Conservation (phyloP, 495 filamentous ascomycete species). For the Rusavskia elegans region DNA sequence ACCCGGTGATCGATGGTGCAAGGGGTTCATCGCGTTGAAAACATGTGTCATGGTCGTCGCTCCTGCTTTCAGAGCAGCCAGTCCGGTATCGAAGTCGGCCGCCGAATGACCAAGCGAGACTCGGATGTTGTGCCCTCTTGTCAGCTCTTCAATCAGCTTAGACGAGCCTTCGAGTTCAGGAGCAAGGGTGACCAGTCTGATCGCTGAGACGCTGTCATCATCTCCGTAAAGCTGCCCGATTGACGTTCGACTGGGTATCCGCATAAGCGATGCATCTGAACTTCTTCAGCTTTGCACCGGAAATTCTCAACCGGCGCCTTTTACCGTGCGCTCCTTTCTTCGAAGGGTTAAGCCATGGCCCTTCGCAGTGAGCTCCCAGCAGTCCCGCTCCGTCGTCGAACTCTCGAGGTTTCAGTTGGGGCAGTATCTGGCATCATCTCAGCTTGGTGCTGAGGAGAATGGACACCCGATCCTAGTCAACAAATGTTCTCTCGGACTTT, state of each 20-base stretch:
- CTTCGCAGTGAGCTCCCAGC: slow-evolving; percentile 72
- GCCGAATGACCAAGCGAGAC: slow-evolving; percentile 72
- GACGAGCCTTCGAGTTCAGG: slow-evolving; percentile 57
- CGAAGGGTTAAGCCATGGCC: slow-evolving; percentile 57
- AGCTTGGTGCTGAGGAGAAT: not conserved
- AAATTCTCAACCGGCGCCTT: too few relatives aligned
- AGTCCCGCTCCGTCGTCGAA: slow-evolving; percentile 54
- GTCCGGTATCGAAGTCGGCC: slow-evolving; percentile 60
- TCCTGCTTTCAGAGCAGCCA: slow-evolving; percentile 46
- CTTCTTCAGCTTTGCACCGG: not conserved
- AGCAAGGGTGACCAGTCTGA: slow-evolving; percentile 68
- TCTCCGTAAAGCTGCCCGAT: slow-evolving; percentile 2
- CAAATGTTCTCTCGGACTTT: too few relatives aligned
- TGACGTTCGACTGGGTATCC: slow-evolving; percentile 5
- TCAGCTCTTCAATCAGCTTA: slow-evolving; percentile 41
- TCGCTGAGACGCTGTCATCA: slow-evolving; percentile 11
- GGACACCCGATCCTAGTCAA: not conserved
- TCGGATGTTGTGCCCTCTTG: slow-evolving; percentile 38
- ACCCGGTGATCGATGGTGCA: slow-evolving; percentile 73
- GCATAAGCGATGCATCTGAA: slow-evolving; percentile 5
- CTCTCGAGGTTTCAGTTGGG: slow-evolving; percentile 55
- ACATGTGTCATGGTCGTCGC: slow-evolving; percentile 78
- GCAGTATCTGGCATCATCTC: slow-evolving; percentile 36
- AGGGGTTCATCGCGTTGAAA: slow-evolving; percentile 79
- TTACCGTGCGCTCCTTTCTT: slow-evolving; percentile 61